A percentile compares a stretch with the other conserved stretches of the same genome.
phyloP scores from a whole-genome alignment of 371 early-diverging fungal genomes.

The Mortierella sp. region DNA sequence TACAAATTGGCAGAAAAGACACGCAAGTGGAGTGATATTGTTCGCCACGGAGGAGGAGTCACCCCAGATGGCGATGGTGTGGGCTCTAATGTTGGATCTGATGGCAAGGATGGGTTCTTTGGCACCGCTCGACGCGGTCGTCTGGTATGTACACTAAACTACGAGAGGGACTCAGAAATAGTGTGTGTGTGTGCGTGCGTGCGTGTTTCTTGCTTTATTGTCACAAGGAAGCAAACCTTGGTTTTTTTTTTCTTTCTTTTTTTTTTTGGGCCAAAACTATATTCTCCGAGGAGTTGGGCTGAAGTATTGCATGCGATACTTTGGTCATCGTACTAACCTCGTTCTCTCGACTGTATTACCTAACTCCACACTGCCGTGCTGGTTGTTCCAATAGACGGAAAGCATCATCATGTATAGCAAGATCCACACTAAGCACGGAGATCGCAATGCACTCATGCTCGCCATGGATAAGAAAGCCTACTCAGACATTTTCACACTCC shows the following conservation, averaged over 20 bases:
- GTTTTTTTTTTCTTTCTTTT: no score
- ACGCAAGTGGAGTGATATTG: conserved; percentile 57
- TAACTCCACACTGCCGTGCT: neutral
- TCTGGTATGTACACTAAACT: conserved; percentile 25
- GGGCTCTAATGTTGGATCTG: conserved; percentile 34
- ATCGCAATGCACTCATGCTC: conserved; percentile 41
- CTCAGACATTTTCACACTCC: conserved; percentile 40
- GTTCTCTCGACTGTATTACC: neutral
- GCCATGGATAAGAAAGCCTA: conserved; percentile 30
- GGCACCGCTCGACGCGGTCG: conserved; percentile 45
- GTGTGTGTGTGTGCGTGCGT: no score
- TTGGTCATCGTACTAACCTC: no score
- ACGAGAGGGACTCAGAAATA: no score
- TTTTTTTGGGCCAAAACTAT: no score
- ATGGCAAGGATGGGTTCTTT: conserved; percentile 54
- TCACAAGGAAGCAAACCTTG: no score
- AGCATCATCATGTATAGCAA: conserved; percentile 49
- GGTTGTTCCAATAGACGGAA: conserved; percentile 20
- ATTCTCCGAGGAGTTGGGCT: conserved; percentile 1
- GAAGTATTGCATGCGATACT: conserved; percentile 6
- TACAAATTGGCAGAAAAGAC: conserved; percentile 43
- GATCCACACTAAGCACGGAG: conserved; percentile 37
- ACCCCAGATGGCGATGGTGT: conserved; percentile 45
- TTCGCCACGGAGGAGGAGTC: conserved; percentile 56
- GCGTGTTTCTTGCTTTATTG: no score